Base-by-base conservation (phyloP, 768 basidiomycete species). In the Termitomyces sp. region DNA sequence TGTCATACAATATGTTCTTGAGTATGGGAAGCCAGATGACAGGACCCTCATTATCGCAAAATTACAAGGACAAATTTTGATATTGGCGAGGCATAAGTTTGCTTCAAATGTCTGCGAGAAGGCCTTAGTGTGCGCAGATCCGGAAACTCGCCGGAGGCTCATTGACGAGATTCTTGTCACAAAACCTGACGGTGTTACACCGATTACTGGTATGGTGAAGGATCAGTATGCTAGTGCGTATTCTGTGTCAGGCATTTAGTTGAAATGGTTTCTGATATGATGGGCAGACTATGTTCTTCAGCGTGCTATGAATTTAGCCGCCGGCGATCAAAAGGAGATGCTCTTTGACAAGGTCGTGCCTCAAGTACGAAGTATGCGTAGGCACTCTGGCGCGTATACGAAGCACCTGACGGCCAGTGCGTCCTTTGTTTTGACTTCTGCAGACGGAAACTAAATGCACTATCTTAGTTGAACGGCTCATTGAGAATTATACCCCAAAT, bases 31-130 rank as follows among this genome's bases (percentile, higher is more conserved):
- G 55, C 76, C 78, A 0, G 77, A 83, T 12, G 95, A 98, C 66
- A 82, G 81, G 51, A 74, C 77, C 3, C 72, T 79, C 54, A 80
- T 97, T 37, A 77, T 94, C 54, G 70, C 75, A 14, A 82, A 84
- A 61, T 78, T 98, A 50, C 82, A 79, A 9, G 91, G 91, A 3
- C 86, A 91, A 64, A 80, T 98, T 68, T 68, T 94, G 42, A 76
- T 78, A 59, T 84, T 95, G 79, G 82, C 92, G 1, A 82, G 85
- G 52, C 92, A 93, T 68, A 96, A 96, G 68, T 96, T 91, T 65
- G 94, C 93, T 5, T 97, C 94, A 5, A 98, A 99, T 65, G 96
- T 98, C 19, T 90, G 89, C 69, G 95, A 96, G 73, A 94, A 93
- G 70, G 93, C 92, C 5, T 78, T 96, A 35, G 69, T 85, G 28